Percentiles rank a stretch among this genome's conserved stretches.
Conservation (phyloP, 495 filamentous ascomycete species). For the Penicillium coffeae region DNA sequence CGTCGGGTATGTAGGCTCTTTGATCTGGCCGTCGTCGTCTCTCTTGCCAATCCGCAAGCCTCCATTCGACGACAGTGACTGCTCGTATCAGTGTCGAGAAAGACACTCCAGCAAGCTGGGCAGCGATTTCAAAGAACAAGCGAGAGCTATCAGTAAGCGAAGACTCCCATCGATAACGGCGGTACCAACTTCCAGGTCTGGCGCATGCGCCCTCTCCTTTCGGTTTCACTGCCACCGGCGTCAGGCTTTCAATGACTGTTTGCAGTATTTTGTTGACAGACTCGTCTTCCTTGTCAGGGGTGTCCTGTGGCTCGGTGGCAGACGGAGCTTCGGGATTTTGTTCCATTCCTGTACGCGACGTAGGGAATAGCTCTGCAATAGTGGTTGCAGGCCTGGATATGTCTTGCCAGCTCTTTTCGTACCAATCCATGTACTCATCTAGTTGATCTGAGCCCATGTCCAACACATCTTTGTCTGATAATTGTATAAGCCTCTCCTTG, state of each 20-base stretch:
- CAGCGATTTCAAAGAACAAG: constrained; percentile 53
- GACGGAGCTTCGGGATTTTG: constrained; percentile 1
- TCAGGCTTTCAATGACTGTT: constrained; percentile 34
- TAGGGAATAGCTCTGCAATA: constrained; percentile 52
- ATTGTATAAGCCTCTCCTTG: constrained; percentile 41
- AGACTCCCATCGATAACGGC: constrained; percentile 51
- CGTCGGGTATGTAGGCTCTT: constrained; percentile 15
- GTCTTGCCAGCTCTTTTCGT: constrained; percentile 68
- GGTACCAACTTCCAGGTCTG: constrained; percentile 53
- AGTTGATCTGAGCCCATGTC: constrained; percentile 63
- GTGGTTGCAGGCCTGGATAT: constrained; percentile 23
- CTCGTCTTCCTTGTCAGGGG: constrained; percentile 12
- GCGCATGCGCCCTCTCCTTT: constrained; percentile 18
- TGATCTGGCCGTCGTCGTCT: constrained; percentile 30
- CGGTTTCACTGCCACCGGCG: constrained; percentile 25
- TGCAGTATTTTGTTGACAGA: constrained; percentile 32
- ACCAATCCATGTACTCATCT: constrained; percentile 87
- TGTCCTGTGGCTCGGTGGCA: background rate
- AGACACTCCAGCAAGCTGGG: constrained; percentile 44
- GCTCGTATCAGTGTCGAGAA: constrained; percentile 44
- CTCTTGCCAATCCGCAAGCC: constrained; percentile 39
- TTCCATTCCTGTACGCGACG: constrained; percentile 19
- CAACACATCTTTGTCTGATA: constrained; percentile 66
- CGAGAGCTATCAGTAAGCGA: constrained; percentile 54
- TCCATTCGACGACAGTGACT: constrained; percentile 46